A percentile compares a stretch with the other conserved stretches of the same genome.
These are phyloP conservation scores for Sphaerulina populicola DNA, from an alignment of 2,329 filamentous ascomycete genomes.

Conservation along the genomic window DNA sequence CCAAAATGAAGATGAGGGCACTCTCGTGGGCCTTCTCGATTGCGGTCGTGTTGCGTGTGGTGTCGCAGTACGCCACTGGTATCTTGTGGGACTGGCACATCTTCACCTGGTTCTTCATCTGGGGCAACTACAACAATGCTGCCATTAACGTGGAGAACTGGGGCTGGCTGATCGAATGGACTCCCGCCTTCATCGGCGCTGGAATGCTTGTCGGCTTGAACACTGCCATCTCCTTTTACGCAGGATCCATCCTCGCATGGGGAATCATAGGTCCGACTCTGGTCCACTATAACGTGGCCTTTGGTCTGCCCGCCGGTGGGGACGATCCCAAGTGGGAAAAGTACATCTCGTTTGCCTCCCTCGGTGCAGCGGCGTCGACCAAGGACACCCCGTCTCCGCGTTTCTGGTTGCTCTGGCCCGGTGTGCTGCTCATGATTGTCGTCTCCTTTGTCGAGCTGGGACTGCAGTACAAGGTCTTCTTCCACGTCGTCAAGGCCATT, in stretches of 20 bases:
- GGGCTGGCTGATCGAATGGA: conserved; percentile 54
- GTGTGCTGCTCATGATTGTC: conserved; percentile 45
- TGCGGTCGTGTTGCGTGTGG: conserved; percentile 48
- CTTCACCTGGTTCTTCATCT: conserved; percentile 47
- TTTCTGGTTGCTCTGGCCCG: conserved; percentile 48
- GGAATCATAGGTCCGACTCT: conserved; percentile 51
- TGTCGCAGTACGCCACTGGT: conserved; percentile 52
- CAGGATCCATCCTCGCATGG: conserved; percentile 50
- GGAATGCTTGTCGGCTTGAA: conserved; percentile 53
- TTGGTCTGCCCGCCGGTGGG: conserved; percentile 34
- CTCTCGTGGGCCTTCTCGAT: conserved; percentile 45
- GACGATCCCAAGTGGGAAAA: conserved; percentile 38
- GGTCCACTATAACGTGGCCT: conserved; percentile 45
- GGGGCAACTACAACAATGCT: conserved; percentile 45
- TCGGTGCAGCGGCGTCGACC: conserved; percentile 32
- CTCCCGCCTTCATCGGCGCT: conserved; percentile 53
- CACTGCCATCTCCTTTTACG: conserved; percentile 51
- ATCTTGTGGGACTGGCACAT: conserved; percentile 45
- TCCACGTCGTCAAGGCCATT: conserved; percentile 43
- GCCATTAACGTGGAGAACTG: conserved; percentile 51
- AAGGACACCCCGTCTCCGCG: conserved; percentile 42
- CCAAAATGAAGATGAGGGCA: conserved; percentile 51
- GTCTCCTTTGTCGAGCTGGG: conserved; percentile 40
- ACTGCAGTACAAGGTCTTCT: conserved; percentile 35
- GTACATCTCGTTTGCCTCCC: conserved; percentile 36